Evolutionary conservation across 257 asterid genomes (phyloP), one percentile per base, ranked within the genome.

Genomic region (Parsonsia alboflavescens): DNA sequence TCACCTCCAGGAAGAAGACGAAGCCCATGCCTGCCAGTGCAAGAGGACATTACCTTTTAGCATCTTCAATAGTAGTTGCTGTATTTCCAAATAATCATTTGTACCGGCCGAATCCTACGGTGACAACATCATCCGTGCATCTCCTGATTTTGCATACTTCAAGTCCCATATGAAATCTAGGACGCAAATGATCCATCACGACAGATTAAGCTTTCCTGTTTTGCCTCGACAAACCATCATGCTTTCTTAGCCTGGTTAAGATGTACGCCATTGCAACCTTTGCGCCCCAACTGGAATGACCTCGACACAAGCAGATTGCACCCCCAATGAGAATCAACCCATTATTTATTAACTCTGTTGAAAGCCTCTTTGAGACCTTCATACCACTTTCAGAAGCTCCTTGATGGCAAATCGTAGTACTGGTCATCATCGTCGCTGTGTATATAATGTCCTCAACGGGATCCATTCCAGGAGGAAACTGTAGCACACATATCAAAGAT

Each of bases 191-290:
- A 65, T 9, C 70, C 48, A 65, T 19, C 70, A 39, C 50, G 2
- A n/a, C n/a, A n/a, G 26, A 48, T 70, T 24, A 57, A 41, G 54
- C 72, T 56, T 66, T 57, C 24, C 70, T 6, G 54, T 30, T 75
- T 80, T 58, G 81, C 48, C 56, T 70, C 22, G 81, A 49, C 59
- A 83, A 78, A 73, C 82, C 64, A 72, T 72, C 69, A 64, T 80
- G 86, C 73, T 85, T 86, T 1, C 87, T 86, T 59, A 93, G 82
- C 83, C 88, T 93, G 86, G 86, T 84, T 82, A 87, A 77, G 77
- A 93, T 73, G 80, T 87, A 93, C 10, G 93, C 94, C 92, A 91
- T 84, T 63, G 96, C 96, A 70, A 90, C 91, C 85, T 91, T 89
- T 53, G 93, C 89, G 72, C 96, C 93, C 82, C 91, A 82, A 84